Base-by-base conservation (phyloP, 495 filamentous ascomycete genomes). In the Talaromyces proteolyticus region DNA sequence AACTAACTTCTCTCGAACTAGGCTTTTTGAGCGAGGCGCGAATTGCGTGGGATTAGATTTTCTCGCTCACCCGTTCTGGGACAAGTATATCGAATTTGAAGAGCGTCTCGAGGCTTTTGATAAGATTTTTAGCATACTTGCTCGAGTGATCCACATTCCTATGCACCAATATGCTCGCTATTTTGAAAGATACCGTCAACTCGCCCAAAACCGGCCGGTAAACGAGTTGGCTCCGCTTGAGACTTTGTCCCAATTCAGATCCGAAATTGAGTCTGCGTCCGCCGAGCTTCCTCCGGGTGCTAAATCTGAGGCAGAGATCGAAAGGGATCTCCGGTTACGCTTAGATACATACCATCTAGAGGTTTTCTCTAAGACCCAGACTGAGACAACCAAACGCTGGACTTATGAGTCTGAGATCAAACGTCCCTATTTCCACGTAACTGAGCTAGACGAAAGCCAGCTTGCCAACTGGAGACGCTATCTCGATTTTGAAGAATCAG, bases 81-180 rank as follows among this genome's bases (percentile, higher is more conserved):
- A 97, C 60, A 97, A 96, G 68, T 99, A 95, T 58, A 79, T 97
- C 47, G 93, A 96, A 58, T 97, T 91, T 58, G 93, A 97, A 60
- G 90, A 95, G 59, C 82, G 91, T 7, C 70, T 92, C 42, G 90
- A 96, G 60, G 86, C 87, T 0, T 81, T 87, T 24, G 88, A 95
- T 53, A 88, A 83, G 61, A 90, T 97, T 45, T 92, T 96, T 52
- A 79, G 78, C 7, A 88, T 99, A 46, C 76, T 96, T 23, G 79
- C 78, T 42, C 88, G 94, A 29, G 79, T 97, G 40, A 87, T 96
- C 44, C 83, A 88, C 59, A 92, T 99, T 38, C 94, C 94, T 1
- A 89, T 96, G 85, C 91, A 98, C 61, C 91, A 96, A 63, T 97
- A 95, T 74, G 86, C 89, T 16, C 84, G 91, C 10, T 97, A 96